Base-by-base conservation (phyloP, 164 flowering plant genomes). In the Liriodendron chinense region DNA sequence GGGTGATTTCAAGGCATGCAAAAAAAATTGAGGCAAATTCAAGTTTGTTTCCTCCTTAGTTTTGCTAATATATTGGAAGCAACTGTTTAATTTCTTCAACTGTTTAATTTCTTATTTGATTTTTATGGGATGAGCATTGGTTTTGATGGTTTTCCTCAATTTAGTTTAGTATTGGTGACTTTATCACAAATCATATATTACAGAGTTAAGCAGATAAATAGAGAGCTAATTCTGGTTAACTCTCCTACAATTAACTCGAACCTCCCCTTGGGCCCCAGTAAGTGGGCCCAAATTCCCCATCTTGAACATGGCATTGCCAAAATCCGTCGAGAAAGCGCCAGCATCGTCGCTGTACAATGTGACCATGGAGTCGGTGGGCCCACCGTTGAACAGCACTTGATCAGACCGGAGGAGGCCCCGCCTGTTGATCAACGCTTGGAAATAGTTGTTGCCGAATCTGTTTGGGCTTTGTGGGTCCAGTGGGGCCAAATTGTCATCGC, bases 221-320 rank as follows among this genome's bases (percentile, higher is more conserved):
- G 13, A 25, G 48, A 63, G 26, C 9, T 9, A 20, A n/a, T 63
- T 22, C n/a, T 21, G 20, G 25, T 63, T 63, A 22, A 22, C 66
- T 23, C 66, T 63, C 10, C 22, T 21, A 63, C 25, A 22, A 22
- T 63, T 63, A n/a, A 63, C 66, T 18, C 66, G 25, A 63, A 63
- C 10, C 9, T 63, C 26, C 0, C 66, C 66, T 63, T 63, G 24
- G 9, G 25, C 4, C 10, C 66, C 23, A 63, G 66, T 22, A 6
- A 22, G 25, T n/a, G 66, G 66, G 66, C 23, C 20, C 66, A 53
- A 63, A 63, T 63, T 63, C 25, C 66, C 25, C 66, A 63, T 63
- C 25, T 63, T 63, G 25, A 63, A 2, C 66, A 63, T 63, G 7
- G 66, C 66, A 22, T 20, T n/a, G 20, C 24, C 66, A 63, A 63